phyloP scores from a whole-genome alignment of 2,329 filamentous ascomycete genomes.

The Fusarium sp. region DNA sequence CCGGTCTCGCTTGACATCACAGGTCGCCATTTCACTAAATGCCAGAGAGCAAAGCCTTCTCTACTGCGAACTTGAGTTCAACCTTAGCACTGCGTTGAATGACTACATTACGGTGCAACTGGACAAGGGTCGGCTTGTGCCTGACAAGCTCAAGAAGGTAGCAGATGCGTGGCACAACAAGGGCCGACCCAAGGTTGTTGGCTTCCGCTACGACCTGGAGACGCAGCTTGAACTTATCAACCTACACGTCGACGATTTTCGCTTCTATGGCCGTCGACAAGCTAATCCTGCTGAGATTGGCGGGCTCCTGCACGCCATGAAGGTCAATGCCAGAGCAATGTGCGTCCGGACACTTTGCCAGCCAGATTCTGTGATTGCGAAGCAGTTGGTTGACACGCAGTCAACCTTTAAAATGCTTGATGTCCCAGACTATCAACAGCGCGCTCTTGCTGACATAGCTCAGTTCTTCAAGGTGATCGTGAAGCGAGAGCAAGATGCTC shows the following conservation, averaged over 20 bases:
- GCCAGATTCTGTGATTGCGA: slow-evolving; percentile 66
- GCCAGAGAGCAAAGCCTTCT: slow-evolving; percentile 66
- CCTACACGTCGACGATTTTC: slow-evolving; percentile 61
- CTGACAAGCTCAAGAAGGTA: slow-evolving; percentile 61
- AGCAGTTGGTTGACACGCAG: slow-evolving; percentile 65
- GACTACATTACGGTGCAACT: slow-evolving; percentile 63
- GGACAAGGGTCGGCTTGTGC: slow-evolving; percentile 63
- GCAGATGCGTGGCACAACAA: slow-evolving; percentile 61
- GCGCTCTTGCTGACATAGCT: slow-evolving; percentile 59
- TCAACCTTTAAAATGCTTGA: slow-evolving; percentile 61
- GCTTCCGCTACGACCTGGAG: slow-evolving; percentile 68
- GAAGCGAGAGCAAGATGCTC: slow-evolving; percentile 54
- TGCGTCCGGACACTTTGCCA: slow-evolving; percentile 66
- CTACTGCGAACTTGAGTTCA: slow-evolving; percentile 68
- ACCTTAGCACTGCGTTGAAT: slow-evolving; percentile 61
- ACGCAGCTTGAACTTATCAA: slow-evolving; percentile 66
- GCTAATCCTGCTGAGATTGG: slow-evolving; percentile 54
- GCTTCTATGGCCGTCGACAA: slow-evolving; percentile 62
- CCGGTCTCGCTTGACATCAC: slow-evolving; percentile 43
- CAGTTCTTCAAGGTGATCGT: slow-evolving; percentile 64
- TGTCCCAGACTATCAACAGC: slow-evolving; percentile 53
- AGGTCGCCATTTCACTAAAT: slow-evolving; percentile 60
- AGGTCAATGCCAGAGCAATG: slow-evolving; percentile 61
- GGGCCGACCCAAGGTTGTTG: slow-evolving; percentile 63
- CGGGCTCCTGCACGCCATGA: slow-evolving; percentile 62